Evolutionary conservation across 2,329 filamentous ascomycete genomes (phyloP).

Genomic region (Lasiodiplodia sp.): DNA sequence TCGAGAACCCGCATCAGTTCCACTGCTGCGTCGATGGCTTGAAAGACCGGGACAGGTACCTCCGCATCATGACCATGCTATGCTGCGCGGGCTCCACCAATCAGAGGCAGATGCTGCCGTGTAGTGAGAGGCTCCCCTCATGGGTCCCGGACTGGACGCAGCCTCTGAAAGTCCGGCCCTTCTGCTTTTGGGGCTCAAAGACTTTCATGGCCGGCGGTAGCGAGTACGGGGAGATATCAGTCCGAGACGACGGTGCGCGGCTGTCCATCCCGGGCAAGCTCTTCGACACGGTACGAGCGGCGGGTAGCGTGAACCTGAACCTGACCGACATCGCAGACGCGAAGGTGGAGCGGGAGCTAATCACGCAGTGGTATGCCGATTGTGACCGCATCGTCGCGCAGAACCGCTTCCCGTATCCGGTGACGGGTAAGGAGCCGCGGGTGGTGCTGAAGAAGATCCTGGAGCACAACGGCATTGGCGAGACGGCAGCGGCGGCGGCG

Average conservation of each 20-base stretch:
- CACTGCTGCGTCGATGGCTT: constrained; percentile 14
- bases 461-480: constrained; percentile 15
- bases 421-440: constrained; percentile 7
- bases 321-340: constrained; percentile 10
- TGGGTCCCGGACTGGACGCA: constrained; percentile 29
- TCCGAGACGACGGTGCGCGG: not conserved
- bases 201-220: constrained; percentile 16
- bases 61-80: constrained; percentile 28
- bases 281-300: constrained; percentile 16
- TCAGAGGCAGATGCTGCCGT: constrained; percentile 4
- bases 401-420: constrained; percentile 20
- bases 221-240: constrained; percentile 19
- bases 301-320: constrained; percentile 20
- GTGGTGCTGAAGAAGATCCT: constrained; percentile 26
- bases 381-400: constrained; percentile 18
- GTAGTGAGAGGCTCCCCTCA: constrained; percentile 11
- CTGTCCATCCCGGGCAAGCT: constrained; percentile 23
- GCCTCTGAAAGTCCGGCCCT: constrained; percentile 19
- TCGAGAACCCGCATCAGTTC: constrained; percentile 15
- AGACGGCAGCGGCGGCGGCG: not conserved
- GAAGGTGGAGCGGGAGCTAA: constrained; percentile 20
- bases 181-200: constrained; percentile 27
- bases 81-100: constrained; percentile 27
- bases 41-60: constrained; percentile 23
- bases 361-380: constrained; percentile 19